Percentiles rank a stretch among this genome's conserved stretches.
Conservation (phyloP, 139 green algal genomes). For the Gonium pectorale region DNA sequence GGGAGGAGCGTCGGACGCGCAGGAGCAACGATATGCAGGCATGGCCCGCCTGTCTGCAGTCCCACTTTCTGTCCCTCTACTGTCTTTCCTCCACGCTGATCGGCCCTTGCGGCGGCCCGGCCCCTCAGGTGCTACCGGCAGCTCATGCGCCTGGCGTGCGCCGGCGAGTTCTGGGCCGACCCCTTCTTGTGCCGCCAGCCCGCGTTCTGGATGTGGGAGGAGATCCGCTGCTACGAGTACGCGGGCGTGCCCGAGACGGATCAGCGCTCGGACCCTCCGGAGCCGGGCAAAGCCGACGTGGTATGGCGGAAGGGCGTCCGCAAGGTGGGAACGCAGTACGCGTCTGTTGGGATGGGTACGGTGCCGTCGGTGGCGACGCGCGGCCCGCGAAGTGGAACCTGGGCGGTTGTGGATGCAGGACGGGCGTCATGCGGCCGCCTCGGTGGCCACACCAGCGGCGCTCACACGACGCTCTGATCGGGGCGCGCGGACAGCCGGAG, state of each 20-base stretch:
- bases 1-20: no score
- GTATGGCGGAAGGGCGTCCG: not conserved
- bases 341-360: not conserved
- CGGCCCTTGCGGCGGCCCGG: no score
- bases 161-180: not conserved
- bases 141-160: not conserved
- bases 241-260: not conserved
- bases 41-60: no score
- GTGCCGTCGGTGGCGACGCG: not conserved
- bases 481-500: no score
- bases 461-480: no score
- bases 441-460: no score
- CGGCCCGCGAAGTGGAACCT: no score
- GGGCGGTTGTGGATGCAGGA: no score
- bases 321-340: not conserved
- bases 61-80: no score
- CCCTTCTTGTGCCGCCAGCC: not conserved
- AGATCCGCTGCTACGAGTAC: not conserved
- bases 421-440: no score
- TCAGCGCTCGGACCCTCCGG: not conserved
- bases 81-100: no score
- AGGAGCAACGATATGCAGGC: no score
- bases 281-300: not conserved
- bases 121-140: conserved; percentile 32
- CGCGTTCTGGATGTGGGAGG: not conserved